Conservation (phyloP, 371 early-diverging fungal species). For the Mucor lusitanicus region DNA sequence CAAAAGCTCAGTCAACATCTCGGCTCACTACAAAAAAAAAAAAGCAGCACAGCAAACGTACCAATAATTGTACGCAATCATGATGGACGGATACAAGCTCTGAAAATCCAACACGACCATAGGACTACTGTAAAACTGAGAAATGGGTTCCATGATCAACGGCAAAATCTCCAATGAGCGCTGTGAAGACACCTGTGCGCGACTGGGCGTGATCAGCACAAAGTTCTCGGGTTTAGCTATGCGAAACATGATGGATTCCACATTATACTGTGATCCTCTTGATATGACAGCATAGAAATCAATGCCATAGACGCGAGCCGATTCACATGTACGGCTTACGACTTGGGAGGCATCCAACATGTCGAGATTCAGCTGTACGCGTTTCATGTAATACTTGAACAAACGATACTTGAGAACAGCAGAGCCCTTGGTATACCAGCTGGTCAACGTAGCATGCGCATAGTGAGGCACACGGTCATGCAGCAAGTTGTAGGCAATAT, state of each 20-base stretch:
- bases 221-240: slow-evolving; percentile 82
- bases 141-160: slow-evolving; percentile 85
- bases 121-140: slow-evolving; percentile 80
- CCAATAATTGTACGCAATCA: slow-evolving; percentile 95
- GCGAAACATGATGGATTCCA: slow-evolving; percentile 86
- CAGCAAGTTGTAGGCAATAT: slow-evolving; percentile 68
- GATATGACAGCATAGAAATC: slow-evolving; percentile 84
- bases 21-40: neutral
- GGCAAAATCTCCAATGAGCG: slow-evolving; percentile 83
- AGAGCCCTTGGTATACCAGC: slow-evolving; percentile 61
- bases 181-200: slow-evolving; percentile 70
- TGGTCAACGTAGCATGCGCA: slow-evolving; percentile 53
- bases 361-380: slow-evolving; percentile 66
- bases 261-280: slow-evolving; percentile 89
- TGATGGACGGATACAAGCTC: slow-evolving; percentile 89
- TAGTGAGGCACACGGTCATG: slow-evolving; percentile 72
- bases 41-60: slow-evolving; percentile 17
- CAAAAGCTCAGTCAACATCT: neutral
- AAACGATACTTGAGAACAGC: slow-evolving; percentile 61
- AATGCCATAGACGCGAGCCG: slow-evolving; percentile 86
- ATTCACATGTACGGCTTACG: slow-evolving; percentile 77
- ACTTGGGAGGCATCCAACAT: slow-evolving; percentile 74
- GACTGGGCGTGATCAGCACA: slow-evolving; percentile 63
- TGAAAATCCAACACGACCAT: slow-evolving; percentile 90
- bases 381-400: slow-evolving; percentile 67